Evolutionary conservation across 495 filamentous ascomycete genomes (phyloP).

Genomic region (Evernia prunastri): DNA sequence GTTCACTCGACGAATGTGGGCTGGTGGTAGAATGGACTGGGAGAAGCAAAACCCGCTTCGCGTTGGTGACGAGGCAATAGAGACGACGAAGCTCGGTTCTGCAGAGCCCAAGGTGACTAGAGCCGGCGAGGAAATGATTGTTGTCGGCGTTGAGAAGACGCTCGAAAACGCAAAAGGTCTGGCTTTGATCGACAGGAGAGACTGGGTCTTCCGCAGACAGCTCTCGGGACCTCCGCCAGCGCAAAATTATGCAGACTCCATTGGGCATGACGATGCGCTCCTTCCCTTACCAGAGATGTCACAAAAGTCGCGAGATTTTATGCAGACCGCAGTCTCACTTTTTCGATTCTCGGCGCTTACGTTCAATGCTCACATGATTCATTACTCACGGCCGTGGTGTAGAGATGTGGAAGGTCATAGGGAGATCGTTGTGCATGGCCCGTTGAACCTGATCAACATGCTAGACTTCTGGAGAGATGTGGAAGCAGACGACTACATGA

Average conservation of each 20-base stretch:
- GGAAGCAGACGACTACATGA: conserved; percentile 20
- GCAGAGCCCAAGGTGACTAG: conserved; percentile 46
- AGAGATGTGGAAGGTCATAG: conserved; percentile 53
- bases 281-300: conserved; percentile 19
- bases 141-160: conserved; percentile 57
- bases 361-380: conserved; percentile 68
- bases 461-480: conserved; percentile 58
- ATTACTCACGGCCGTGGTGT: conserved; percentile 57
- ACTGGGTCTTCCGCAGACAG: conserved; percentile 54
- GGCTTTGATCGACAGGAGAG: conserved; percentile 51
- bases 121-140: conserved; percentile 58
- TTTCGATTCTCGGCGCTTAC: conserved; percentile 69
- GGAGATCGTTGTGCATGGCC: conserved; percentile 57
- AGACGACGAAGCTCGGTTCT: conserved; percentile 49
- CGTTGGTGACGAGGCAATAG: conserved; percentile 49
- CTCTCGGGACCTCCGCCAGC: conserved; percentile 32
- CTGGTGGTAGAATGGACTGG: conserved; percentile 48
- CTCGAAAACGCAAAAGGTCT: conserved; percentile 47
- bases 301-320: conserved; percentile 40
- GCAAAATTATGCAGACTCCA: background rate
- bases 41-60: conserved; percentile 37
- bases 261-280: background rate
- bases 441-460: conserved; percentile 57
- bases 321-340: conserved; percentile 50
- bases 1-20: conserved; percentile 73